Evolutionary conservation across 2,329 filamentous ascomycete genomes (phyloP), one percentile per base, ranked within the genome.

Genomic region (Pseudopyricularia cyperi): DNA sequence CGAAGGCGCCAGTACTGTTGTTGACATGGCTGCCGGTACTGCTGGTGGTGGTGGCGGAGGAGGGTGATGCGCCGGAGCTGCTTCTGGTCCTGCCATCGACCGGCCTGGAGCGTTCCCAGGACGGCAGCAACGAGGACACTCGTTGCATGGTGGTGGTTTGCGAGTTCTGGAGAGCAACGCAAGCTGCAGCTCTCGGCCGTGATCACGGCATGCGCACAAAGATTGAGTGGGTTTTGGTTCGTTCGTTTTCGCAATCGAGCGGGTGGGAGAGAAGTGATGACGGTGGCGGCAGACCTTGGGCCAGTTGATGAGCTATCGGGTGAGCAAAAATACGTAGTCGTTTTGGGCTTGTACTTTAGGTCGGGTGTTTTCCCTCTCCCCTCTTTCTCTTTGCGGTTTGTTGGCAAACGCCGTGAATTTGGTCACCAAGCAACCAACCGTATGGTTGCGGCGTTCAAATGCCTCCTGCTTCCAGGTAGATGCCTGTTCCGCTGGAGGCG

Each of bases 81-180:
- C 39, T 44, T 24, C 39, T 46, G 30, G 57, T 32, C 51, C 60
- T 58, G 35, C 52, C 52, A 35, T 54, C 53, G 28, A 55, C 35
- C 15, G 42, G 53, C 54, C 56, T 62, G 52, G 59, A 55, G 52
- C 61, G 58, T 53, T 68, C 65, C 64, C 65, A 65, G 54, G 62
- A 60, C 24, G 70, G 68, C 62, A 73, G 68, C 55, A 73, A 63
- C 50, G 68, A 64, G 55, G 71, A 71, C 58, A 73, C 68, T 55
- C 71, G 70, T 65, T 72, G 69, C 71, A 73, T 72, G 59, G 59
- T 62, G 58, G 22, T 37, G 9, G 28, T 22, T n/a, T 7, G 15
- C 22, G 12, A n/a, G 34, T 44, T 19, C 35, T 28, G 46, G 48
- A 48, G 26, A 48, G 46, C 46, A 44, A 17, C 24, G 39, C 39